phyloP scores from a whole-genome alignment of 768 basidiomycete species.

The Omphalotus guepiniiformis region DNA sequence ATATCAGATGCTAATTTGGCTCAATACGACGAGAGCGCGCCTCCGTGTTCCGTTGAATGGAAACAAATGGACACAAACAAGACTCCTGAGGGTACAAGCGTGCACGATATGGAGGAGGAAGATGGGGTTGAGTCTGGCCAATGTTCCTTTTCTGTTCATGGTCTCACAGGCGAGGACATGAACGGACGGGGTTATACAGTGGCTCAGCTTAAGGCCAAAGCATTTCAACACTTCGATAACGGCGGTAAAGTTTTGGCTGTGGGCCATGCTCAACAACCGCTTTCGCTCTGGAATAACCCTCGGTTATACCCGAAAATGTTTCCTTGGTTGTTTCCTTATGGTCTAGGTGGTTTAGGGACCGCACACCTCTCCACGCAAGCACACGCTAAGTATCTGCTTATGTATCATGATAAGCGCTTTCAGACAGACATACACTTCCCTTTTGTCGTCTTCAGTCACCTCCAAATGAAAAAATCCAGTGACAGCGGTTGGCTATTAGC shows the following conservation, averaged over 20 bases:
- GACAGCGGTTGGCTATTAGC: background rate
- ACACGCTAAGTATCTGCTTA: background rate
- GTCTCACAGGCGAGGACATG: slow-evolving; percentile 14
- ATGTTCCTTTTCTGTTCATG: slow-evolving; percentile 22
- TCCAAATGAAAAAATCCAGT: background rate
- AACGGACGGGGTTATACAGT: slow-evolving; percentile 2
- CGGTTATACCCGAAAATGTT: background rate
- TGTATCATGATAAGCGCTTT: slow-evolving; percentile 3
- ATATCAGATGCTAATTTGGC: slow-evolving; percentile 15
- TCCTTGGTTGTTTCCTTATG: slow-evolving; percentile 7
- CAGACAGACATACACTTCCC: background rate
- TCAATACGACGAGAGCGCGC: slow-evolving; percentile 18
- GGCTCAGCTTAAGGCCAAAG: background rate
- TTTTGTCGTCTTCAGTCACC: background rate
- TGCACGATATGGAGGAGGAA: background rate
- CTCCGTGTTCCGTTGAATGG: slow-evolving; percentile 23
- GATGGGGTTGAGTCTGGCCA: slow-evolving; percentile 12
- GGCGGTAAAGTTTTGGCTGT: background rate
- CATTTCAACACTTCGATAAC: background rate
- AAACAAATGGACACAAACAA: slow-evolving; percentile 13
- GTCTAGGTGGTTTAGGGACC: background rate
- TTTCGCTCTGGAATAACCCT: background rate
- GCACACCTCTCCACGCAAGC: background rate
- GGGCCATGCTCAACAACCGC: background rate
- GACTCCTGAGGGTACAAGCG: slow-evolving; percentile 12